phyloP scores from a whole-genome alignment of 148 eudicot species.

The Amaranthus cruentus region DNA sequence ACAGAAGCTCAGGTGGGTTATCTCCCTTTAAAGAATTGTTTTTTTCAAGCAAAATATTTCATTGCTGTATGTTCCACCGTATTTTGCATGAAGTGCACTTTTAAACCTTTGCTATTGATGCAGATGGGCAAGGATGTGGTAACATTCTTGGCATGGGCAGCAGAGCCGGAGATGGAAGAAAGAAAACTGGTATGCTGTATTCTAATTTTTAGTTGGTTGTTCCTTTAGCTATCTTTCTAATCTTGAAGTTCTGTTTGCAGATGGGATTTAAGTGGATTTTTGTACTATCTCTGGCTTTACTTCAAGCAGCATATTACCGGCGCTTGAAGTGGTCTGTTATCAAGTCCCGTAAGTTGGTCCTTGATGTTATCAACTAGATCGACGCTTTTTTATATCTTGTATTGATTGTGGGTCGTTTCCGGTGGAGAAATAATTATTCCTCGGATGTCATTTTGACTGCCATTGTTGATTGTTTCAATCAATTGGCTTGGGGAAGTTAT shows the following conservation, averaged over 20 bases:
- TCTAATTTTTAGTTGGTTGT: background rate
- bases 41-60: background rate
- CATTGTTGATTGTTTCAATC: slow-evolving; percentile 18
- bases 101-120: slow-evolving; percentile 11
- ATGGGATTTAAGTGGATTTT: slow-evolving; percentile 99
- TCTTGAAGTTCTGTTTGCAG: slow-evolving; percentile 33
- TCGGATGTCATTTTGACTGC: slow-evolving; percentile 24
- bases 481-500: slow-evolving; percentile 18
- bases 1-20: slow-evolving; percentile 81
- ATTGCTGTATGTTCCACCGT: background rate
- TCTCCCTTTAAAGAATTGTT: background rate
- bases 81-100: background rate
- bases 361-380: slow-evolving; percentile 81
- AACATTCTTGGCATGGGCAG: slow-evolving; percentile 78
- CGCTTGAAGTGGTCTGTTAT: slow-evolving; percentile 96
- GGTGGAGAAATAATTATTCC: slow-evolving; percentile 25
- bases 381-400: slow-evolving; percentile 2
- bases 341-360: slow-evolving; percentile 85
- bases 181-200: slow-evolving; percentile 62
- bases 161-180: slow-evolving; percentile 96
- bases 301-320: slow-evolving; percentile 94
- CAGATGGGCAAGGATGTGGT: slow-evolving; percentile 99
- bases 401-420: slow-evolving; percentile 1
- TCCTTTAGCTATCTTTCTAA: background rate
- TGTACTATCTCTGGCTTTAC: slow-evolving; percentile 85